Base-by-base conservation (phyloP, 192 early-diverging fungal species). In the Podila epicladia region DNA sequence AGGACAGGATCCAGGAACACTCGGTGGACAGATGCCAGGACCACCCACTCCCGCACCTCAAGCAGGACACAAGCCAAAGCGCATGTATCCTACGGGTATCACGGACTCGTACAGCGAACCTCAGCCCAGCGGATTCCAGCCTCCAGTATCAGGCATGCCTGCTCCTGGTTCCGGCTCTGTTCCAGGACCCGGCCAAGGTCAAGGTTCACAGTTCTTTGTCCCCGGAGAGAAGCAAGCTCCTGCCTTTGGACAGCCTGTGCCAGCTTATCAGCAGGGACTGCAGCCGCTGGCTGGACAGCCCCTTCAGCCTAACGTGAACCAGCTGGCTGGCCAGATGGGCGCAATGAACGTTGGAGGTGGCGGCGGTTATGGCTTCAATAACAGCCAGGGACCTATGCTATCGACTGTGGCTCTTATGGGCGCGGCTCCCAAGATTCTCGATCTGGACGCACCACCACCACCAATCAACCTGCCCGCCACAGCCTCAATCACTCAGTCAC, bases 401-500 rank as follows among this genome's bases (percentile, higher is more conserved):
- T 63, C 72, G n/a, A 67, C 84, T 35, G 86, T 88, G 7, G 72
- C 87, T 57, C 74, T 90, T 49, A 85, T 90, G 73, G 89, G 89
- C 38, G 38, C 71, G 28, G 79, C 84, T 19, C 87, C 89, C 20
- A 82, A 82, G 24, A 83, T 90, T 49, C 58, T 55, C 26, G 87
- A 87, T 62, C 49, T 90, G 28, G 62, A 82, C 60, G 60, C 64
- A 28, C 83, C 84, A 19, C 82, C 79, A 49, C 89, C 89, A 45
- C 28, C 82, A 11, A 88, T 88, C 61, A 74, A 72, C 59, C 58
- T 90, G 63, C 89, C 89, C 55, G 77, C 77, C n/a, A 88, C 87
- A 33, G 88, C 84, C 22, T 84, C 88, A 4, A 85, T 89, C 37
- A 90, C 89, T 26, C 72, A 83, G 37, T 90, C 89, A 22, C 86